A percentile compares a stretch with the other conserved stretches of the same genome.
These are phyloP conservation scores for Artemisia argyi DNA, from an alignment of 129 eudicot genomes.

Conservation along the genomic window DNA sequence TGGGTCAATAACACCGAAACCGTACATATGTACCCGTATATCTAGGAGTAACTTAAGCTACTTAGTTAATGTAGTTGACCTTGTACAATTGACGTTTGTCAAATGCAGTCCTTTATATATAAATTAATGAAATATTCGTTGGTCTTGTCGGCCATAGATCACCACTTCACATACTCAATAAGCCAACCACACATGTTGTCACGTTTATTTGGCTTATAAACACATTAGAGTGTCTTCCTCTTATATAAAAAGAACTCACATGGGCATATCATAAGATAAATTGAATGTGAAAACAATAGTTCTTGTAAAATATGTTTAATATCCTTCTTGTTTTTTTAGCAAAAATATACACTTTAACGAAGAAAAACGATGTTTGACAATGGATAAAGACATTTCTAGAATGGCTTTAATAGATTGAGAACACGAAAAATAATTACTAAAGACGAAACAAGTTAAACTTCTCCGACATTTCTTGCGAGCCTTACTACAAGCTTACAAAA, in stretches of 20 bases:
- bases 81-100: conserved; percentile 1
- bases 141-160: conserved; percentile 16
- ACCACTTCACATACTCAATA: background rate
- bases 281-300: no score
- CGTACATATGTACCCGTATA: background rate
- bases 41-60: background rate
- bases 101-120: background rate
- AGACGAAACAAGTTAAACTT: no score
- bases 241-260: background rate
- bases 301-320: no score
- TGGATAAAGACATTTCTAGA: no score
- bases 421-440: no score
- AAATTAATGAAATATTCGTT: background rate
- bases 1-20: background rate
- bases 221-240: background rate
- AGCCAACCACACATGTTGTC: background rate
- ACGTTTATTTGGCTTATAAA: background rate
- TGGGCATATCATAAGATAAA: background rate
- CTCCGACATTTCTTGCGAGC: no score
- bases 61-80: background rate
- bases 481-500: no score
- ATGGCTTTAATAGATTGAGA: no score
- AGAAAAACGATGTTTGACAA: no score
- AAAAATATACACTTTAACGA: no score
- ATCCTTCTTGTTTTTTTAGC: no score